These are phyloP conservation scores for Pancytospora epiphaga DNA, from an alignment of 371 early-diverging fungal genomes.

Conservation along the genomic window DNA sequence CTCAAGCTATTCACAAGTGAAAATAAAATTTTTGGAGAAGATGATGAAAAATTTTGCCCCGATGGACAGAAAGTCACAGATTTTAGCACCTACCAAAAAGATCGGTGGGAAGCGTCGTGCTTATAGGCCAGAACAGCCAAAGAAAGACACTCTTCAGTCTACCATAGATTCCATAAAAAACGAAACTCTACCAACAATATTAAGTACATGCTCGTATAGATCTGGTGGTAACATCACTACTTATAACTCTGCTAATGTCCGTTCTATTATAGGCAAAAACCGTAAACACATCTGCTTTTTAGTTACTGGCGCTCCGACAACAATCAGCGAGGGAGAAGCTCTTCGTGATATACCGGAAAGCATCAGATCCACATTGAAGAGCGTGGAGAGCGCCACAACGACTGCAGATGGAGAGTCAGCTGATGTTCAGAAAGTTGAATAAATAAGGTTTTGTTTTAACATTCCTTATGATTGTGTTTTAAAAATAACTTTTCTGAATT, in stretches of 20 bases:
- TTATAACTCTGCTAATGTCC: slow-evolving; percentile 8
- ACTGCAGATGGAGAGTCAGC: background rate
- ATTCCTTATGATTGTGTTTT: too few relatives aligned
- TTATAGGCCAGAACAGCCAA: background rate
- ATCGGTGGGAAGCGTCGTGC: slow-evolving; percentile 7
- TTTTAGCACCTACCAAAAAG: slow-evolving; percentile 11
- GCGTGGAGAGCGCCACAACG: background rate
- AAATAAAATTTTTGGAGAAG: background rate
- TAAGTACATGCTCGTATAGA: slow-evolving; percentile 21
- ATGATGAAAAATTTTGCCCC: slow-evolving; percentile 17
- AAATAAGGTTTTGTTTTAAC: background rate
- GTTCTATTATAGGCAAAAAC: slow-evolving; percentile 8
- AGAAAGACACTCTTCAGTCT: background rate
- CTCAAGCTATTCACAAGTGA: background rate
- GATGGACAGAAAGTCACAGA: slow-evolving; percentile 26
- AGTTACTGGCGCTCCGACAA: slow-evolving; percentile 4
- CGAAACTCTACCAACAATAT: slow-evolving; percentile 9
- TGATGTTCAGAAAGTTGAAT: background rate
- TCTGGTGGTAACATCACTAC: slow-evolving; percentile 3
- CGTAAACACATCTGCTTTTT: slow-evolving; percentile 6
- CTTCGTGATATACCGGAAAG: slow-evolving; percentile 11
- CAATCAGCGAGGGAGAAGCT: slow-evolving; percentile 2
- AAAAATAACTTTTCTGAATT: too few relatives aligned
- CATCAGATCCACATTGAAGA: background rate
- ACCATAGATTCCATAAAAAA: slow-evolving; percentile 7